Evolutionary conservation across 768 basidiomycete species (phyloP).

Genomic region (Suillus ampliporus): DNA sequence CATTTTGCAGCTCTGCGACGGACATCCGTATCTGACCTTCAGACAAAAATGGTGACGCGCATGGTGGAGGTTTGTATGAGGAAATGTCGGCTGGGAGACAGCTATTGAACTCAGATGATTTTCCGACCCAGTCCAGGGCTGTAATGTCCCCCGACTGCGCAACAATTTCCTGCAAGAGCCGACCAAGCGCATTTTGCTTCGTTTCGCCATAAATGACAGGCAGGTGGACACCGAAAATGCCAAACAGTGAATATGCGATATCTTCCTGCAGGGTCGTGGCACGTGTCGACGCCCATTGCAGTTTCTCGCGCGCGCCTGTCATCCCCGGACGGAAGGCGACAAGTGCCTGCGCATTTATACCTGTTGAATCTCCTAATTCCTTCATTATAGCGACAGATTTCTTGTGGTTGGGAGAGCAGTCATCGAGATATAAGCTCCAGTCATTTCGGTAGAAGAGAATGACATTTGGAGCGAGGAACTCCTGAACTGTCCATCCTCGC

Average conservation of each 20-base stretch:
- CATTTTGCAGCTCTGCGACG: not conserved
- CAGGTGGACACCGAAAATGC: constrained; percentile 1
- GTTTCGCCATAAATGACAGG: constrained; percentile 1
- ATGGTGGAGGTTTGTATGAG: not conserved
- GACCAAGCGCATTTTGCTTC: not conserved
- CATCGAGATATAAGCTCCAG: too few species aligned
- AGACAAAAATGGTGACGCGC: not conserved
- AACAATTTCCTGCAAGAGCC: constrained; percentile 1
- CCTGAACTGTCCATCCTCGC: too few species aligned
- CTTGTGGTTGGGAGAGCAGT: too few species aligned
- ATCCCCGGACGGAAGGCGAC: too few species aligned
- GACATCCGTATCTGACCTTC: not conserved
- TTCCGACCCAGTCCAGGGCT: not conserved
- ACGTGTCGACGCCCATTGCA: too few species aligned
- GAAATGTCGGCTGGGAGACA: not conserved
- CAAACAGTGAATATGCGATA: not conserved
- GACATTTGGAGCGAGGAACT: too few species aligned
- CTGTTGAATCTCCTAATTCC: too few species aligned
- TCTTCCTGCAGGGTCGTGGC: too few species aligned
- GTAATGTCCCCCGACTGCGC: not conserved
- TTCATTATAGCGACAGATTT: too few species aligned
- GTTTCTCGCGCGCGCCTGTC: too few species aligned
- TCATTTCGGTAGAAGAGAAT: too few species aligned
- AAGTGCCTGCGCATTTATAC: too few species aligned
- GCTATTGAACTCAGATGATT: not conserved